Percentiles rank a stretch among this genome's conserved stretches.
phyloP scores from a whole-genome alignment of 345 rosid genomes.

The Euphorbia tirucalli region DNA sequence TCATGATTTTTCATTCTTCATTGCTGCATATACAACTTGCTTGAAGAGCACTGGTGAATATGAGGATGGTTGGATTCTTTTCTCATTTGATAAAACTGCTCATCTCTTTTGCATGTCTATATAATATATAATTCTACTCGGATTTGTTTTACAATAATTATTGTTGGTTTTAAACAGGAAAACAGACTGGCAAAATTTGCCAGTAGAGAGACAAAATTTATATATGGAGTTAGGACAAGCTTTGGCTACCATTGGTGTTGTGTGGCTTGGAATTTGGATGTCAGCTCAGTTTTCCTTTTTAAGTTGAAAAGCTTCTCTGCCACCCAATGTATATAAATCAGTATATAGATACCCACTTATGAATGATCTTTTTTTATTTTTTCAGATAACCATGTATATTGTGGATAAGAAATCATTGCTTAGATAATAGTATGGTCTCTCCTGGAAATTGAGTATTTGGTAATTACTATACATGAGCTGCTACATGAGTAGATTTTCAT shows the following conservation, averaged over 20 bases:
- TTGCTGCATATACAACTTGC: too few relatives aligned
- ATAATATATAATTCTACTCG: too few relatives aligned
- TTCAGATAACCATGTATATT: background rate
- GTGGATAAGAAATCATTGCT: too few relatives aligned
- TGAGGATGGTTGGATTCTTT: too few relatives aligned
- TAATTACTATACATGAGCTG: too few relatives aligned
- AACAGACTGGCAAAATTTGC: slow-evolving; percentile 77
- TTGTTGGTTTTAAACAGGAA: slow-evolving; percentile 37
- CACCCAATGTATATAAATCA: slow-evolving; percentile 28
- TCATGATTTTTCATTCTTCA: too few relatives aligned
- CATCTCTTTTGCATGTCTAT: background rate
- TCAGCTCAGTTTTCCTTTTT: slow-evolving; percentile 47
- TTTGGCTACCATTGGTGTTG: slow-evolving; percentile 66
- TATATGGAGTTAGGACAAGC: slow-evolving; percentile 71
- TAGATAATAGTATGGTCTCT: too few relatives aligned
- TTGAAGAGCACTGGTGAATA: too few relatives aligned
- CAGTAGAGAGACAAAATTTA: slow-evolving; percentile 48
- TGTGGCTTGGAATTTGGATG: slow-evolving; percentile 79
- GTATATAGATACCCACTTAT: slow-evolving; percentile 4
- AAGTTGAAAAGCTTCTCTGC: slow-evolving; percentile 16
- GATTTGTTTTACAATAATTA: background rate
- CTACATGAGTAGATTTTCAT: too few relatives aligned
- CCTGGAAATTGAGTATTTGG: too few relatives aligned
- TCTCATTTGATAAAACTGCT: too few relatives aligned
- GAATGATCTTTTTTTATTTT: background rate